Evolutionary conservation across 139 green algal genomes (phyloP).

Genomic region (Auxenochlorella pyrenoidosa): DNA sequence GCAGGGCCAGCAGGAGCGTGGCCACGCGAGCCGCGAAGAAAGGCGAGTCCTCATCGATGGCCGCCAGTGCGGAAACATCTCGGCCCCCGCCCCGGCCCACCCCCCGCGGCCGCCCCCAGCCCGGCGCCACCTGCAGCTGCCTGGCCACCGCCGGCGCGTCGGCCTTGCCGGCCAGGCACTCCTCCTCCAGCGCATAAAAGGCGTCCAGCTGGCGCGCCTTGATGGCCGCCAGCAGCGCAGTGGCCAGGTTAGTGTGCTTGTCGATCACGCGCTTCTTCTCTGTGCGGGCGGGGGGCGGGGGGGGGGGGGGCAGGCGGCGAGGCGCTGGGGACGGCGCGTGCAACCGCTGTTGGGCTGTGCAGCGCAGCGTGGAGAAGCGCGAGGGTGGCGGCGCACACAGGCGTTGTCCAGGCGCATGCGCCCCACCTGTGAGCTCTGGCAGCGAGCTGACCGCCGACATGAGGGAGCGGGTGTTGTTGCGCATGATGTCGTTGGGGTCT

Average conservation of each 20-base stretch:
- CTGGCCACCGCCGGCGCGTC: conserved; percentile 69
- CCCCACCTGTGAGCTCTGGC: conserved; percentile 77
- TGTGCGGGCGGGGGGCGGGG: neutral
- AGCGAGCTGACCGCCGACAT: conserved; percentile 86
- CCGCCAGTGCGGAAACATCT: no score
- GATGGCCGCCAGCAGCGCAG: conserved; percentile 88
- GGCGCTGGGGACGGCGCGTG: no score
- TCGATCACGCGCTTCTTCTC: conserved; percentile 94
- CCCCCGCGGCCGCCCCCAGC: neutral
- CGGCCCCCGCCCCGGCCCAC: no score
- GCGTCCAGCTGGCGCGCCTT: conserved; percentile 87
- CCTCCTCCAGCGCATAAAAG: conserved; percentile 88
- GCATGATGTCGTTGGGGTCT: conserved; percentile 51
- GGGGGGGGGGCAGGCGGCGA: neutral
- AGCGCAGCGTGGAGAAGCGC: no score
- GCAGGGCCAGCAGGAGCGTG: no score
- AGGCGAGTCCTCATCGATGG: no score
- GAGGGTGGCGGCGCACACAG: no score
- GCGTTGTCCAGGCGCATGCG: no score
- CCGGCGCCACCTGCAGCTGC: conserved; percentile 56
- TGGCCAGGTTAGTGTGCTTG: conserved; percentile 99
- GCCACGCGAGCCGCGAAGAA: no score
- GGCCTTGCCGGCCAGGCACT: conserved; percentile 84
- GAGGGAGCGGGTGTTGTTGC: conserved; percentile 77
- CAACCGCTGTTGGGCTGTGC: no score